Evolutionary conservation across 345 rosid genomes (phyloP).

Genomic region (Pugionium cornutum): DNA sequence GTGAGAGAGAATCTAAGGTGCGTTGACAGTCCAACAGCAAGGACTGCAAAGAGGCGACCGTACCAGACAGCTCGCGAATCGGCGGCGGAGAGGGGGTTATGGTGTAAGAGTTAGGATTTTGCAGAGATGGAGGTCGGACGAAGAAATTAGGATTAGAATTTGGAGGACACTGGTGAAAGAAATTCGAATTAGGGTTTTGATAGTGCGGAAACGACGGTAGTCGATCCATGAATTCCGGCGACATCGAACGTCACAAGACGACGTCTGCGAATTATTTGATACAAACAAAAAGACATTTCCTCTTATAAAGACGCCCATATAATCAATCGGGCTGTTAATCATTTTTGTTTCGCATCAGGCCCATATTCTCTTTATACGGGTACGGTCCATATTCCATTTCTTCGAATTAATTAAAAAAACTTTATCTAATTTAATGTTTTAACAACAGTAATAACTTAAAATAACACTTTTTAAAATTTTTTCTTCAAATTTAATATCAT

Average conservation of each 20-base stretch:
- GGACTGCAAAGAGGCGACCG: conserved; percentile 39
- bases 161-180: conserved; percentile 28
- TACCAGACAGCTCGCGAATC: conserved; percentile 35
- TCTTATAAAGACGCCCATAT: too few relatives aligned
- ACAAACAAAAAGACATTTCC: too few relatives aligned
- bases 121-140: conserved; percentile 31
- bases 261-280: too few relatives aligned
- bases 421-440: too few relatives aligned
- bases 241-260: conserved; percentile 12
- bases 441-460: too few relatives aligned
- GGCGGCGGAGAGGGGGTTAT: conserved; percentile 34
- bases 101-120: conserved; percentile 29
- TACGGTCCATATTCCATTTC: too few relatives aligned
- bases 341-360: too few relatives aligned
- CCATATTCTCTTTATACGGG: too few relatives aligned
- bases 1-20: conserved; percentile 43
- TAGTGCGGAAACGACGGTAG: conserved; percentile 37
- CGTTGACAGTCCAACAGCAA: conserved; percentile 48
- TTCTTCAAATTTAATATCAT: too few relatives aligned
- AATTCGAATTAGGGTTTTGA: conserved; percentile 22
- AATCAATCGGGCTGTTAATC: too few relatives aligned
- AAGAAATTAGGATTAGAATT: conserved; percentile 33
- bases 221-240: conserved; percentile 38
- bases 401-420: too few relatives aligned
- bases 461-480: too few relatives aligned